Conservation (phyloP, 2,329 filamentous ascomycete species). For the Colletotrichum sublineola region DNA sequence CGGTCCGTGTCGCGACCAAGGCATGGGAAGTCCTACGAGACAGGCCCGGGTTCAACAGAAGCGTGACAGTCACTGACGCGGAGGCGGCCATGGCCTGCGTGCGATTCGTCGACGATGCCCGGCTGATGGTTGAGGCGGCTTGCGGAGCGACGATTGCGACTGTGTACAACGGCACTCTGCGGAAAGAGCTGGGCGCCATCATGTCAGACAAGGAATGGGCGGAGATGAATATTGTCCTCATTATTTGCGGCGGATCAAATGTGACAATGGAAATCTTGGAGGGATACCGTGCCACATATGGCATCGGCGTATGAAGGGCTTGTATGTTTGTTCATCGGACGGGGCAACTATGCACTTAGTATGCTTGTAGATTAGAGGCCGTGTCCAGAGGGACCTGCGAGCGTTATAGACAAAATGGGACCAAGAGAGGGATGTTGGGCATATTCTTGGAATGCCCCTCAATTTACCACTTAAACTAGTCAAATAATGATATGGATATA, state of each 20-base stretch:
- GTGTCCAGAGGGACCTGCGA: not conserved
- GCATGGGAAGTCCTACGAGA: conserved; percentile 73
- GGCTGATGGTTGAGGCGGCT: conserved; percentile 84
- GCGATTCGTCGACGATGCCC: conserved; percentile 84
- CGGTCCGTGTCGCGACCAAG: conserved; percentile 75
- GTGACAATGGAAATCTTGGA: conserved; percentile 73
- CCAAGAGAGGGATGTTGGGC: no score
- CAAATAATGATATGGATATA: no score
- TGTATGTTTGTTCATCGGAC: not conserved
- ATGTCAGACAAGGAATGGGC: conserved; percentile 69
- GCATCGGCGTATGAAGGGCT: conserved; percentile 2
- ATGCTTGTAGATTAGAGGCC: not conserved
- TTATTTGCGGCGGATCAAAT: conserved; percentile 85
- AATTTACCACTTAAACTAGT: no score
- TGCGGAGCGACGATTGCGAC: conserved; percentile 85
- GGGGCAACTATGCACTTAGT: not conserved
- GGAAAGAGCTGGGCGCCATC: conserved; percentile 68
- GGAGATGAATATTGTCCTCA: conserved; percentile 81
- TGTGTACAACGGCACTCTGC: conserved; percentile 74
- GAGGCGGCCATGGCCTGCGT: conserved; percentile 85
- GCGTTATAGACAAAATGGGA: not conserved
- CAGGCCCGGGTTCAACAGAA: conserved; percentile 56
- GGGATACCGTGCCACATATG: conserved; percentile 66
- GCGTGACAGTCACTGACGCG: conserved; percentile 76
- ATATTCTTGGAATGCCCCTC: no score